Base-by-base conservation (phyloP, 805 yeast genomes). In the Candida nitratophila region DNA sequence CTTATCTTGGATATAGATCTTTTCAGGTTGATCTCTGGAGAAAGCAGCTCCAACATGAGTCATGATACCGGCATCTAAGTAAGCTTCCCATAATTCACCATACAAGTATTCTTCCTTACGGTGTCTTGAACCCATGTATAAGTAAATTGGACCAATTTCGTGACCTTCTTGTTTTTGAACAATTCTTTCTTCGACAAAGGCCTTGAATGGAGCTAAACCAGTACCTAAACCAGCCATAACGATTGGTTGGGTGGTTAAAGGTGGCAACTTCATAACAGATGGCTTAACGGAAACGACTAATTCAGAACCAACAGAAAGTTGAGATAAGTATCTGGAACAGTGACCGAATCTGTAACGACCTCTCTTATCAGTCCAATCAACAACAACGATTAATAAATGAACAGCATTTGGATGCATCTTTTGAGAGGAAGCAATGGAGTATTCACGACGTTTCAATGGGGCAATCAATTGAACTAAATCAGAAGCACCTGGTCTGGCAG, bases 171-270 rank as follows among this genome's bases (percentile, higher is more conserved):
- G 77, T 59, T 82, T 73, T 71, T 91, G 98, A 88, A 91, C 89
- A 59, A 83, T 77, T 73, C 89, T 89, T 68, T 91, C 97, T 66
- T 91, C 98, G 45, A 91, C 77, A 60, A 91, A 89, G 0, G 98
- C 98, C 74, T 91, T 91, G 82, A 91, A 91, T 42, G 98, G 98
- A 26, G 98, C 98, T 57, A 91, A 77, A 52, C 98, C 98, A 43
- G 98, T 91, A 68, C 98, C 98, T 53, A 91, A 74, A 56, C 98
- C 98, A 55, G 96, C 83, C 98, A 91, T 91, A 51, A 91, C 82
- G 54, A 91, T 83, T 20, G 98, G 97, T 61, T 87, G 91, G 39
- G 81, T 79, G 10, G 96, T 76, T 50, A 79, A 73, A 55, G 90
- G 85, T 48, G 98, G 98, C 50, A 91, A 72, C 68, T 90, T 91